Evolutionary conservation across 208 protist species (phyloP).

Genomic region (Vickermania ingenoplastis): DNA sequence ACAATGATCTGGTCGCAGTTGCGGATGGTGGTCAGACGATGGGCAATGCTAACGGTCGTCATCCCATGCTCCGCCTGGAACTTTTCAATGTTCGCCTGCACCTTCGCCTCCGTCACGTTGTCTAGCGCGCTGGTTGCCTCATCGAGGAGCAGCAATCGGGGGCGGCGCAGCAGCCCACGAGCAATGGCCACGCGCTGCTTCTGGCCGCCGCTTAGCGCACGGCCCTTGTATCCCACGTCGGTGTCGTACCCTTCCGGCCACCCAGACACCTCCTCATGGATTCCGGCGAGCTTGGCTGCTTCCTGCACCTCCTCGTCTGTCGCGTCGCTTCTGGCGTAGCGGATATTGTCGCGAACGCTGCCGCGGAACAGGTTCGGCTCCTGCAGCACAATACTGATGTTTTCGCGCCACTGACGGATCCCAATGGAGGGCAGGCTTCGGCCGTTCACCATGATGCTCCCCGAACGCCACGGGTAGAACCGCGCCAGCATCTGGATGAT

Average conservation of each 20-base stretch:
- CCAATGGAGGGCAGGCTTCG: conserved; percentile 36
- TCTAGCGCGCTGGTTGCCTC: conserved; percentile 83
- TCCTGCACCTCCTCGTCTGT: conserved; percentile 57
- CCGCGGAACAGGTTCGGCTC: conserved; percentile 86
- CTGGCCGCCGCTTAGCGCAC: conserved; percentile 51
- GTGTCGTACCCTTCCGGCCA: conserved; percentile 54
- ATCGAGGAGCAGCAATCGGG: conserved; percentile 66
- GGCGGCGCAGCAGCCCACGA: conserved; percentile 41
- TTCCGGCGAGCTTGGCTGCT: conserved; percentile 31
- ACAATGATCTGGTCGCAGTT: conserved; percentile 63
- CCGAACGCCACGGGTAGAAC: conserved; percentile 60
- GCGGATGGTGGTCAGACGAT: conserved; percentile 75
- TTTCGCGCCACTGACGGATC: conserved; percentile 41
- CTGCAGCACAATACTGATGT: conserved; percentile 73
- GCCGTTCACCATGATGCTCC: conserved; percentile 57
- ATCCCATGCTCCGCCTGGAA: conserved; percentile 22
- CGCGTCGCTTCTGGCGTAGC: conserved; percentile 41
- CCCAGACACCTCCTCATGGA: conserved; percentile 43
- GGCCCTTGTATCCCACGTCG: conserved; percentile 55
- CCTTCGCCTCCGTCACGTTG: conserved; percentile 62
- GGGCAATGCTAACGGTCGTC: conserved; percentile 75
- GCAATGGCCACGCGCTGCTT: conserved; percentile 72
- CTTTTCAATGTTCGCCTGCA: conserved; percentile 54
- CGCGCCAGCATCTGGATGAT: conserved; percentile 74
- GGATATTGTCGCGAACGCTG: conserved; percentile 89